These are phyloP conservation scores for Kazachstania viticola DNA, from an alignment of 805 yeast genomes.

Conservation along the genomic window DNA sequence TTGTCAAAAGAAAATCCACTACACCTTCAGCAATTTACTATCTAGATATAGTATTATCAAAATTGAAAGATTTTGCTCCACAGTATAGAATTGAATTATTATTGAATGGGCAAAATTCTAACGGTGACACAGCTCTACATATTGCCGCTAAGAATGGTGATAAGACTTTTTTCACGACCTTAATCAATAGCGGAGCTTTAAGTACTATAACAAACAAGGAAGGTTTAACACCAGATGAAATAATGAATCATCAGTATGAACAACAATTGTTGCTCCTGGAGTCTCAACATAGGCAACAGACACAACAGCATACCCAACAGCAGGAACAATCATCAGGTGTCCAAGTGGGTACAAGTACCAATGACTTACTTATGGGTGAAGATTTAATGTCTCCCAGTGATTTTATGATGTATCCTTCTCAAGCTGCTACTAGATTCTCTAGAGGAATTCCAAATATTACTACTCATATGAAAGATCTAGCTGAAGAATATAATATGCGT, in stretches of 20 bases:
- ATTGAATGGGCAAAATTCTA: constrained; percentile 53
- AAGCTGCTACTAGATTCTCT: constrained; percentile 22
- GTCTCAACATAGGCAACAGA: no score
- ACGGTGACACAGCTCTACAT: constrained; percentile 88
- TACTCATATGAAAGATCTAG: constrained; percentile 28
- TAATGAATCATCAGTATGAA: constrained; percentile 29
- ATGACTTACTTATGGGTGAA: constrained; percentile 32
- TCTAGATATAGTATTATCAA: constrained; percentile 61
- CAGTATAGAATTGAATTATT: constrained; percentile 47
- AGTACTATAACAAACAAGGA: constrained; percentile 38
- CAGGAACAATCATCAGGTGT: no score
- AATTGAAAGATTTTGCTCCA: constrained; percentile 53
- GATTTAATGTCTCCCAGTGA: constrained; percentile 7
- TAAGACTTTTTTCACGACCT: constrained; percentile 25
- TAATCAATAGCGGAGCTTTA: constrained; percentile 21
- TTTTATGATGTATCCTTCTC: constrained; percentile 22
- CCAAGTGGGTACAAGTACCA: constrained; percentile 42
- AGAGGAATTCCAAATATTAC: constrained; percentile 21
- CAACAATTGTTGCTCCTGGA: constrained; percentile 3
- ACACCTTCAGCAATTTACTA: constrained; percentile 77
- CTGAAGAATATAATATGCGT: constrained; percentile 43
- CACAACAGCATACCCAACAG: constrained; percentile 11
- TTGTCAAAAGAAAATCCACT: constrained; percentile 59
- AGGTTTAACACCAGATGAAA: constrained; percentile 20
- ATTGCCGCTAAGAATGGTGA: constrained; percentile 70